A percentile compares a stretch with the other conserved stretches of the same genome.
Evolutionary conservation across 1,139 yeast genomes (phyloP).

Genomic region (Zygosaccharomyces sapae): DNA sequence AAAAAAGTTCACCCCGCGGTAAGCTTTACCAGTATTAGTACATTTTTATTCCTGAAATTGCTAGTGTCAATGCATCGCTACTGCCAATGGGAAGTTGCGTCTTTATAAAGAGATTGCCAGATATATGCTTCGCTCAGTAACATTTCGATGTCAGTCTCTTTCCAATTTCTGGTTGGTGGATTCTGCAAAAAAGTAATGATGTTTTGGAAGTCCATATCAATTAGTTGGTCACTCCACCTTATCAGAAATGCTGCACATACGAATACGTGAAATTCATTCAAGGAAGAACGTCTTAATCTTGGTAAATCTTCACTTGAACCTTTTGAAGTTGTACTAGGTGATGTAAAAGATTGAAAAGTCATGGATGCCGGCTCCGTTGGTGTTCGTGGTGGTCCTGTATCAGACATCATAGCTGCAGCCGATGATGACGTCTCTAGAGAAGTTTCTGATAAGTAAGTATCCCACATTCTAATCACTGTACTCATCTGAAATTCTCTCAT

Average conservation of each 20-base stretch:
- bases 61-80: slow-evolving; percentile 4
- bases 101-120: slow-evolving; percentile 90
- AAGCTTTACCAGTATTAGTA: not conserved
- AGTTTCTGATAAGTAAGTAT: slow-evolving; percentile 86
- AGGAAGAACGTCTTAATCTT: slow-evolving; percentile 50
- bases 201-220: slow-evolving; percentile 88
- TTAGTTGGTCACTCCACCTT: slow-evolving; percentile 73
- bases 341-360: slow-evolving; percentile 20
- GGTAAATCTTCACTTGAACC: slow-evolving; percentile 17
- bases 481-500: slow-evolving; percentile 86
- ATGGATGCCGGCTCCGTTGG: slow-evolving; percentile 22
- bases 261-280: slow-evolving; percentile 89
- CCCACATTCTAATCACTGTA: slow-evolving; percentile 94
- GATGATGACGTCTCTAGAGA: slow-evolving; percentile 30
- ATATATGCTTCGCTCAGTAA: slow-evolving; percentile 91
- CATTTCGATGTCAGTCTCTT: slow-evolving; percentile 84
- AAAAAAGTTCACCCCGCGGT: slow-evolving; percentile 3
- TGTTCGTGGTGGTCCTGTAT: slow-evolving; percentile 20
- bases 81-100: slow-evolving; percentile 75
- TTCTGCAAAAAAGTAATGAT: slow-evolving; percentile 84
- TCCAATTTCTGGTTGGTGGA: slow-evolving; percentile 84
- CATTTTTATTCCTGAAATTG: not conserved
- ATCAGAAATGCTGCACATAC: slow-evolving; percentile 98
- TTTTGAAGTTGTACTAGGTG: slow-evolving; percentile 19
- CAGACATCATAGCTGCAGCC: slow-evolving; percentile 12